These are phyloP conservation scores for Flaveria trinervia DNA, from an alignment of 129 eudicot genomes.

Conservation along the genomic window DNA sequence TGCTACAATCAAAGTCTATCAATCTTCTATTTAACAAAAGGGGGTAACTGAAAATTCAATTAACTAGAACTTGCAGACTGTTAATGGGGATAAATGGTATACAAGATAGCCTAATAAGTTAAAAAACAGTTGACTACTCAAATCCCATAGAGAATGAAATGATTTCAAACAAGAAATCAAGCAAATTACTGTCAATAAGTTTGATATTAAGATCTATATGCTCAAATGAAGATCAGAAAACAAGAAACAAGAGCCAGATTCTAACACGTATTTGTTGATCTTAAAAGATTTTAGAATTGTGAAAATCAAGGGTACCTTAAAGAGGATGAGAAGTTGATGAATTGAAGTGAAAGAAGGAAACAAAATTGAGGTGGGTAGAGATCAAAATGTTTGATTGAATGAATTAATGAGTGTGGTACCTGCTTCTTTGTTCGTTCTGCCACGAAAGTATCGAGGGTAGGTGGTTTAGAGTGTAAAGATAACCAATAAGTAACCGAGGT, in stretches of 20 bases:
- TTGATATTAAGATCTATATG: constrained; percentile 7
- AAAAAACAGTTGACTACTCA: constrained; percentile 26
- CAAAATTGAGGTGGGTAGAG: not conserved
- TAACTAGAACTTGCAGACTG: constrained; percentile 15
- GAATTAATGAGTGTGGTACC: not conserved
- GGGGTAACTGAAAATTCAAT: too few relatives aligned
- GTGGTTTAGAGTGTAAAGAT: not conserved
- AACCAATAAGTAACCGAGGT: not conserved
- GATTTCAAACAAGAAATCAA: not conserved
- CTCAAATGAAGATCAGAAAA: constrained; percentile 20
- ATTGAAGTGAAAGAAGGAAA: not conserved
- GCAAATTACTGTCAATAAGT: constrained; percentile 3
- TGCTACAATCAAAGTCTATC: too few relatives aligned
- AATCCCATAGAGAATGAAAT: not conserved
- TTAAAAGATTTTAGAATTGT: not conserved
- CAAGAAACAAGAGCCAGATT: constrained; percentile 8
- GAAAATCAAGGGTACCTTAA: constrained; percentile 16
- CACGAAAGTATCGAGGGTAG: constrained; percentile 20
- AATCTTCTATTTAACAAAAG: too few relatives aligned
- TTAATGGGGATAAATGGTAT: constrained; percentile 6
- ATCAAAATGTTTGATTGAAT: constrained; percentile 22
- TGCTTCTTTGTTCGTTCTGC: constrained; percentile 3
- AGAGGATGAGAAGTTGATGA: not conserved
- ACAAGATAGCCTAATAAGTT: constrained; percentile 14
- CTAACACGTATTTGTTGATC: not conserved